Evolutionary conservation across 2,329 filamentous ascomycete genomes (phyloP).

Genomic region (Hymenoscyphus albidus): DNA sequence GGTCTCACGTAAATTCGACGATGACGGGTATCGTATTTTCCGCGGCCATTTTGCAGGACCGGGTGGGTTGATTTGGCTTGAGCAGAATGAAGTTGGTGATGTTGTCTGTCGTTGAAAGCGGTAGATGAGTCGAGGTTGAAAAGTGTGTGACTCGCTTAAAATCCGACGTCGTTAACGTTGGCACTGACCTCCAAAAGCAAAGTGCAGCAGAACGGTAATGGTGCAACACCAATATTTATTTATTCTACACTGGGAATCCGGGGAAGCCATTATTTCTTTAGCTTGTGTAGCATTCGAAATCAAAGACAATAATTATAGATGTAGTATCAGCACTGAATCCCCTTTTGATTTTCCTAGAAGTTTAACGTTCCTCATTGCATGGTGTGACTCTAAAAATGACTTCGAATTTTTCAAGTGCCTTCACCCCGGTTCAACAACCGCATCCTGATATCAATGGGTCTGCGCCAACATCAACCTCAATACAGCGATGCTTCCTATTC

Average conservation of each 20-base stretch:
- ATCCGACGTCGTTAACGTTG: background rate
- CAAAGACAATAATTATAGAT: background rate
- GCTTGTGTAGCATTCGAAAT: background rate
- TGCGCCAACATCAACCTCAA: background rate
- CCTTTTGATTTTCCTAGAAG: background rate
- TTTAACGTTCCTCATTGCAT: background rate
- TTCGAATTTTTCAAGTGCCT: background rate
- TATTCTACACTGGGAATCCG: constrained; percentile 5
- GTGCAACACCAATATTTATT: constrained; percentile 9
- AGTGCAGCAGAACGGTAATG: too few relatives aligned
- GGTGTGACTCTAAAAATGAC: background rate
- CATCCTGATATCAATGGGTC: background rate
- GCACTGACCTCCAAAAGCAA: background rate
- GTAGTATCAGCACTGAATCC: background rate
- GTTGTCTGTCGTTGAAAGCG: constrained; percentile 3
- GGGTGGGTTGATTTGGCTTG: background rate
- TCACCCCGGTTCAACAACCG: background rate
- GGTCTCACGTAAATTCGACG: constrained; percentile 61
- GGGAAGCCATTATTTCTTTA: background rate
- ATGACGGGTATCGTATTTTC: constrained; percentile 51
- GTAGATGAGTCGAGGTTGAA: constrained; percentile 7
- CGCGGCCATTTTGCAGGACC: constrained; percentile 20
- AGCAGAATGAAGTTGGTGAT: background rate
- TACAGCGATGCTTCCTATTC: background rate
- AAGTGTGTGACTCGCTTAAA: constrained; percentile 18